Percentiles rank a stretch among this genome's conserved stretches.
Evolutionary conservation across 23 red algal genomes (phyloP).

Genomic region (Agarophyton chilense): DNA sequence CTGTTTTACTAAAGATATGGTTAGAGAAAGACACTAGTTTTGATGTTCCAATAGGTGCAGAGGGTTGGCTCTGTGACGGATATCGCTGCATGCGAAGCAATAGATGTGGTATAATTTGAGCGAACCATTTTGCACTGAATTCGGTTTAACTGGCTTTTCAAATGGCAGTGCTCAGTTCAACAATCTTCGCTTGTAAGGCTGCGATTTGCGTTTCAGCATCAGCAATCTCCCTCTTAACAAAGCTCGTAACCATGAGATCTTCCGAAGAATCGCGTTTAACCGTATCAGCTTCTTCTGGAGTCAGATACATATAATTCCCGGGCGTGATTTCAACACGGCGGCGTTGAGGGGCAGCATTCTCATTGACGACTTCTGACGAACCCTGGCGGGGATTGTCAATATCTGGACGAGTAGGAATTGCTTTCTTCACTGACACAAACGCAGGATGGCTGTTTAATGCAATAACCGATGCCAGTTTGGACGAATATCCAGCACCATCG

Average conservation of each 20-base stretch:
- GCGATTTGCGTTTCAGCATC: constrained; percentile 54
- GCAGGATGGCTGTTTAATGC: constrained; percentile 40
- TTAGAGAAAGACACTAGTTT: neutral
- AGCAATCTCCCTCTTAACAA: constrained; percentile 49
- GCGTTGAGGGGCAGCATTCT: constrained; percentile 13
- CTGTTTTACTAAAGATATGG: neutral
- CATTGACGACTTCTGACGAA: constrained; percentile 16
- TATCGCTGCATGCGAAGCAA: too few relatives aligned
- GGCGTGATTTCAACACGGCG: constrained; percentile 55
- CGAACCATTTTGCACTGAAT: too few relatives aligned
- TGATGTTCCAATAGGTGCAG: too few relatives aligned
- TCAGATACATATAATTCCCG: constrained; percentile 78
- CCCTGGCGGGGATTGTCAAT: constrained; percentile 26
- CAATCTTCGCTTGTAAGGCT: constrained; percentile 54
- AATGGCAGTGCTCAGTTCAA: constrained; percentile 18
- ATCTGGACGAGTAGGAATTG: constrained; percentile 73
- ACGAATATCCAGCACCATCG: constrained; percentile 73
- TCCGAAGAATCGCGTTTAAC: neutral
- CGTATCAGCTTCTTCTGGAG: constrained; percentile 17
- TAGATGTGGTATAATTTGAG: too few relatives aligned
- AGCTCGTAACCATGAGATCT: constrained; percentile 29
- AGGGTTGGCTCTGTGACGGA: too few relatives aligned
- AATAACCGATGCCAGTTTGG: constrained; percentile 47
- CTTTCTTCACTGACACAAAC: constrained; percentile 57
- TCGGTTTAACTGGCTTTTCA: neutral